These are phyloP conservation scores for Linanthus parryae DNA, from an alignment of 148 eudicot species.

Conservation along the genomic window DNA sequence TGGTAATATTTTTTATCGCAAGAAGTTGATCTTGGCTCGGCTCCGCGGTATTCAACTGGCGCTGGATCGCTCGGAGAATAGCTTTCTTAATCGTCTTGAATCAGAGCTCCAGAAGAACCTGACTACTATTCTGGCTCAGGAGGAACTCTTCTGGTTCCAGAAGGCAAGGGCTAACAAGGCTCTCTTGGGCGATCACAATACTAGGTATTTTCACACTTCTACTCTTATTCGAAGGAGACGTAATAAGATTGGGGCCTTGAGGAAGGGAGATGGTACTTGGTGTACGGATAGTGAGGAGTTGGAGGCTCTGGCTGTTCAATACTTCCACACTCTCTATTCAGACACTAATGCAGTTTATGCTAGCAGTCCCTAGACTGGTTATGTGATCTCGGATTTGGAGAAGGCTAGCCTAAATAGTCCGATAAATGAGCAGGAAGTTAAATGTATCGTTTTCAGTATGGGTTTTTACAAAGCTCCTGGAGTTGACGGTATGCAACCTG, in stretches of 20 bases:
- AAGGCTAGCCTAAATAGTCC: not conserved
- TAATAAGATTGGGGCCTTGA: constrained; percentile 1
- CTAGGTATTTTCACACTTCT: not conserved
- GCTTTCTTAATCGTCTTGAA: not conserved
- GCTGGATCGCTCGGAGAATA: not conserved
- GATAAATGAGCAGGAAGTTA: not conserved
- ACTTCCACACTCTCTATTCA: not conserved
- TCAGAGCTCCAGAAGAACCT: not conserved
- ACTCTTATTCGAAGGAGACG: not conserved
- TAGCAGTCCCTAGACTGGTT: not conserved
- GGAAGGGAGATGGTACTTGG: not conserved
- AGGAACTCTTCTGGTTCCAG: not conserved
- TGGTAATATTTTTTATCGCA: not conserved
- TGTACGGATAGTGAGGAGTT: not conserved
- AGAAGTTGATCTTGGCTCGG: not conserved
- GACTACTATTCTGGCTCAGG: not conserved
- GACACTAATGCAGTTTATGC: not conserved
- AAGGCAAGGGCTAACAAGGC: not conserved
- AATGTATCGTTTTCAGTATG: not conserved
- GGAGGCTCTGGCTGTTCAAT: not conserved
- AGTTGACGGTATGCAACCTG: not conserved
- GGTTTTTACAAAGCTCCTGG: not conserved
- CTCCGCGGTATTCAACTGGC: not conserved
- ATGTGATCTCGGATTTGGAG: not conserved
- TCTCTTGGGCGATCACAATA: not conserved